Percentiles rank a stretch among this genome's conserved stretches.
These are phyloP conservation scores for Sequoia sempervirens DNA, from an alignment of 75 land plant species.

Conservation along the genomic window DNA sequence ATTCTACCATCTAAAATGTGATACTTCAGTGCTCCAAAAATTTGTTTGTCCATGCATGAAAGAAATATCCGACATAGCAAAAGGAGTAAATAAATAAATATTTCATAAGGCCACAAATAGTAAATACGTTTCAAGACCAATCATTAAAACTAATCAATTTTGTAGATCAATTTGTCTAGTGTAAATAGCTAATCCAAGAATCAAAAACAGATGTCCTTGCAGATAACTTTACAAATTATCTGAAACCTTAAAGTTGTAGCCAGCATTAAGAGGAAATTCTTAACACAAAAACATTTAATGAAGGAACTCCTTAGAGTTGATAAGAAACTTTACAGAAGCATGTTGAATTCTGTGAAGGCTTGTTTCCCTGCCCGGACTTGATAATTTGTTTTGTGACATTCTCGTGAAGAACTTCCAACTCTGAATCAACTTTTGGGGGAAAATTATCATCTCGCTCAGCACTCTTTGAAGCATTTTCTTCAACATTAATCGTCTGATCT, in stretches of 20 bases:
- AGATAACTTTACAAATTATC: background rate
- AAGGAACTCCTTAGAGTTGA: background rate
- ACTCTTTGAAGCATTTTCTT: background rate
- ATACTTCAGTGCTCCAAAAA: background rate
- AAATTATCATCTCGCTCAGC: conserved; percentile 42
- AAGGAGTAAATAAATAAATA: background rate
- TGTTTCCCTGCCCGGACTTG: conserved; percentile 82
- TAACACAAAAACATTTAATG: background rate
- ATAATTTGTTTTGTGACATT: conserved; percentile 89
- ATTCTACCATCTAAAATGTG: background rate
- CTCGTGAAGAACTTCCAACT: conserved; percentile 60
- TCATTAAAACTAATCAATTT: background rate
- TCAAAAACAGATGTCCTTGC: background rate
- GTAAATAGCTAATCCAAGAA: background rate
- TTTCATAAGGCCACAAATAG: background rate
- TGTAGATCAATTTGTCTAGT: background rate
- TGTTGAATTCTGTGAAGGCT: conserved; percentile 69
- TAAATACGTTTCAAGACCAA: background rate
- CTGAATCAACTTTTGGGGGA: conserved; percentile 81
- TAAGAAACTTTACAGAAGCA: conserved; percentile 80
- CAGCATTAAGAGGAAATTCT: background rate
- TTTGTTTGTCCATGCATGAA: background rate
- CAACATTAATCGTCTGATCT: background rate
- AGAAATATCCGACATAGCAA: background rate
- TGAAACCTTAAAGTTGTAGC: background rate